Conservation (phyloP, 1,284 basidiomycete species). For the Mycena sp. region DNA sequence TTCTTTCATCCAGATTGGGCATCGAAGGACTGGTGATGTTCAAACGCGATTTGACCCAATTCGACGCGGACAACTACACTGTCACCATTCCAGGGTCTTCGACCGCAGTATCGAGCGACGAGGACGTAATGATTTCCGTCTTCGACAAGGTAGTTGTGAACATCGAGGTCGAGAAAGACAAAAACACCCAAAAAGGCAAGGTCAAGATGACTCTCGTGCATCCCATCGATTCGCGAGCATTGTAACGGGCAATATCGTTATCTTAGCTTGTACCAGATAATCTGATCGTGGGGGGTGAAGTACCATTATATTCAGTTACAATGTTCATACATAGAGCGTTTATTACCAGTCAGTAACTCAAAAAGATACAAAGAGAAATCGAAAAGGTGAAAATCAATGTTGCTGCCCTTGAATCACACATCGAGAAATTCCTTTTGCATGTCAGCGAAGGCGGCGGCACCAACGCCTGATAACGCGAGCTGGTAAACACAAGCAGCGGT, state of each 20-base stretch:
- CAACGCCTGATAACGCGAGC: slow-evolving; percentile 74
- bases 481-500: slow-evolving; percentile 71
- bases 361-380: slow-evolving; percentile 1
- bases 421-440: slow-evolving; percentile 76
- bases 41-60: slow-evolving; percentile 82
- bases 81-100: slow-evolving; percentile 72
- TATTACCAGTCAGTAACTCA: slow-evolving; percentile 13
- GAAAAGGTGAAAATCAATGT: not conserved
- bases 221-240: slow-evolving; percentile 67
- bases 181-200: slow-evolving; percentile 91
- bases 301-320: slow-evolving; percentile 23
- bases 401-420: slow-evolving; percentile 14
- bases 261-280: too few relatives aligned
- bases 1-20: slow-evolving; percentile 70
- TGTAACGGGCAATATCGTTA: too few relatives aligned
- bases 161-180: slow-evolving; percentile 94
- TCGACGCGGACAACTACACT: slow-evolving; percentile 92
- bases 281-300: not conserved
- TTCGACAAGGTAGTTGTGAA: slow-evolving; percentile 94
- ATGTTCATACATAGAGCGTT: slow-evolving; percentile 20
- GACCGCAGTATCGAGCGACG: slow-evolving; percentile 40
- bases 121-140: slow-evolving; percentile 76
- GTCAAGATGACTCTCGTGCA: slow-evolving; percentile 90
- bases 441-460: slow-evolving; percentile 83
- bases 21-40: slow-evolving; percentile 95